Percentiles rank a stretch among this genome's conserved stretches.
Evolutionary conservation across 1,284 basidiomycete species (phyloP).

Genomic region (Rhodotorula sp.): DNA sequence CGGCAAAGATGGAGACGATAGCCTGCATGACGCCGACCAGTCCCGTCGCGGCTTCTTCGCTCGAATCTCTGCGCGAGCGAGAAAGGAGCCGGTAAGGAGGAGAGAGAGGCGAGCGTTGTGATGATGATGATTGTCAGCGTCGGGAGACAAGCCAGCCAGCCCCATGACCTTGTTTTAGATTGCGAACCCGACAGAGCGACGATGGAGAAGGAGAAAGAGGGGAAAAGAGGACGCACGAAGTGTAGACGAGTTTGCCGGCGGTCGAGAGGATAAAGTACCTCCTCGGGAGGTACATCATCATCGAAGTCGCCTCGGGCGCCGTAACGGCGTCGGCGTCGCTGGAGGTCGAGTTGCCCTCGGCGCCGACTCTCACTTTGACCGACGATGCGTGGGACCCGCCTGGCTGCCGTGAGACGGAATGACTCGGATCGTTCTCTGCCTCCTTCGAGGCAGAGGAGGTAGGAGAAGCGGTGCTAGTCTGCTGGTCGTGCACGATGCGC

Average conservation of each 20-base stretch:
- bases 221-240: constrained; percentile 58
- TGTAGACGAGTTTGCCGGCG: constrained; percentile 89
- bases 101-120: constrained; percentile 35
- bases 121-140: neutral
- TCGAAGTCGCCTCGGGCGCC: neutral
- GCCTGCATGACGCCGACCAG: constrained; percentile 92
- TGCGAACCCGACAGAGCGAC: neutral
- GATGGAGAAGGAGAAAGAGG: constrained; percentile 11
- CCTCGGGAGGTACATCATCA: constrained; percentile 48
- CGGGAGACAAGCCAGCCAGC: no score
- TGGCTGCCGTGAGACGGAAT: no score
- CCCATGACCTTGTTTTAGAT: no score
- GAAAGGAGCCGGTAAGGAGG: constrained; percentile 31
- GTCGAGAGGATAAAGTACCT: constrained; percentile 90
- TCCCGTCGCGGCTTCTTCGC: constrained; percentile 64
- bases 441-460: no score
- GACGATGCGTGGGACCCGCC: no score
- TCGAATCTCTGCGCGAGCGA: constrained; percentile 41
- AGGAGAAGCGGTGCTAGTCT: no score
- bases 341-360: no score
- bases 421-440: no score
- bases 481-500: no score
- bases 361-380: no score
- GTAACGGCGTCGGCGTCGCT: neutral
- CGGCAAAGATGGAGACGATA: constrained; percentile 59